Base-by-base conservation (phyloP, 2,329 filamentous ascomycete genomes). In the Bretziella fagacearum region DNA sequence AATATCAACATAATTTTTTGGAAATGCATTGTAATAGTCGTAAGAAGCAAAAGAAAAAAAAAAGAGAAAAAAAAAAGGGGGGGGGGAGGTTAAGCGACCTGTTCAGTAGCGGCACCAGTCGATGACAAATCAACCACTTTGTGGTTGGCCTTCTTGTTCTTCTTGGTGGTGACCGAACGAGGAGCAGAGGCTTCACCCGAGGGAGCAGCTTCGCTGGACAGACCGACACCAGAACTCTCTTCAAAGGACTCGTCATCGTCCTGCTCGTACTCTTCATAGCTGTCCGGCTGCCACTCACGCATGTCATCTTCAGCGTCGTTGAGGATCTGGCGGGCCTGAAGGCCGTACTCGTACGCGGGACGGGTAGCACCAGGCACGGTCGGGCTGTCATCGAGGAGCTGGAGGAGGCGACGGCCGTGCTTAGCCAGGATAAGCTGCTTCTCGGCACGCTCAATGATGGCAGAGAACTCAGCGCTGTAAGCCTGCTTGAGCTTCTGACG, bases 401-500 rank as follows among this genome's bases (percentile, higher is more conserved):
- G 78, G 48, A 98, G 63, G 29, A 98, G 73, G 36, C 85, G 79
- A 47, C 85, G 81, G 17, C 86, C 89, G 60, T 96, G 87, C 57
- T 83, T 84, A 49, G 91, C 89, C 13, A 98, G 74, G 51, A 98
- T 84, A 56, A 89, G 83, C 61, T 98, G 91, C 67, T 96, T 96
- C 68, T 96, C 91, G 20, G 86, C 86, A 26, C 89, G 82, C 68
- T 98, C 91, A 56, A 98, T 93, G 17, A 86, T 84, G 50, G 87
- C 86, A 13, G 82, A 76, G 53, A 94, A 84, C 60, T 96, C 86
- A 51, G 83, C 63, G 54, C 87, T 84, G 59, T 89, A 96, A 20
- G 91, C 84, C 63, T 95, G 84, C 66, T 93, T 95, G 65, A 98
- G 72, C 66, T 95, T 96, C 63, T 91, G 83, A 49, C 91, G 83